Evolutionary conservation across 2,329 filamentous ascomycete genomes (phyloP).

Genomic region (Colletotrichum sp.): DNA sequence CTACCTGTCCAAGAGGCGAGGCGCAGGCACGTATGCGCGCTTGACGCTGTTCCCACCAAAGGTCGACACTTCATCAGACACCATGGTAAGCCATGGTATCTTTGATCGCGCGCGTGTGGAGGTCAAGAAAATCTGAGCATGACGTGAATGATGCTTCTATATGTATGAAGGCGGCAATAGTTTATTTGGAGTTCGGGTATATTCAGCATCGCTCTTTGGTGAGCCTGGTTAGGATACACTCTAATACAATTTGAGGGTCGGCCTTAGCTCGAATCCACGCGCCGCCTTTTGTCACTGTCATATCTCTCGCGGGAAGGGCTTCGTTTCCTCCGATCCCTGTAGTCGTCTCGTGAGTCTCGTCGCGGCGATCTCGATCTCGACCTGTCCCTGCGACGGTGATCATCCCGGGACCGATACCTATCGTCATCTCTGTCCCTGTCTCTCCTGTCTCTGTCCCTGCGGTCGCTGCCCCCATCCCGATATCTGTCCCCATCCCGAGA

Average conservation of each 20-base stretch:
- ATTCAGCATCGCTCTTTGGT: constrained; percentile 10
- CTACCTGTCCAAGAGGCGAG: constrained; percentile 81
- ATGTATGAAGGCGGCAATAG: background rate
- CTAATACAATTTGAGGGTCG: background rate
- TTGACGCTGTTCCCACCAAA: constrained; percentile 75
- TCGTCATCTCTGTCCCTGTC: constrained; percentile 33
- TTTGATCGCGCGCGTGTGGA: constrained; percentile 88
- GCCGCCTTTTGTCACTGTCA: constrained; percentile 64
- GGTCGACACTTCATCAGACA: constrained; percentile 62
- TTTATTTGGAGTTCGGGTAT: constrained; percentile 24
- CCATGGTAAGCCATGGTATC: constrained; percentile 73
- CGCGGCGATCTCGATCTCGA: constrained; percentile 63
- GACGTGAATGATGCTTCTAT: background rate
- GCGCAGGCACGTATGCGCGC: constrained; percentile 84
- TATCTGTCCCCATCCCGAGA: constrained; percentile 46
- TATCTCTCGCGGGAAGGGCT: constrained; percentile 62
- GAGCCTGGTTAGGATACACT: constrained; percentile 8
- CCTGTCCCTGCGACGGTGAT: constrained; percentile 35
- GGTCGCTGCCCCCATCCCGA: constrained; percentile 31
- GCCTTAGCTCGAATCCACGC: constrained; percentile 46
- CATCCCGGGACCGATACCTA: constrained; percentile 35
- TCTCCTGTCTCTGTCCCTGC: constrained; percentile 23
- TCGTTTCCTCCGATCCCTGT: constrained; percentile 59
- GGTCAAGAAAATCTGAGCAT: constrained; percentile 72
- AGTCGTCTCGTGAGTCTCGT: constrained; percentile 45